Evolutionary conservation across 495 filamentous ascomycete genomes (phyloP).

Genomic region (Podospora didyma): DNA sequence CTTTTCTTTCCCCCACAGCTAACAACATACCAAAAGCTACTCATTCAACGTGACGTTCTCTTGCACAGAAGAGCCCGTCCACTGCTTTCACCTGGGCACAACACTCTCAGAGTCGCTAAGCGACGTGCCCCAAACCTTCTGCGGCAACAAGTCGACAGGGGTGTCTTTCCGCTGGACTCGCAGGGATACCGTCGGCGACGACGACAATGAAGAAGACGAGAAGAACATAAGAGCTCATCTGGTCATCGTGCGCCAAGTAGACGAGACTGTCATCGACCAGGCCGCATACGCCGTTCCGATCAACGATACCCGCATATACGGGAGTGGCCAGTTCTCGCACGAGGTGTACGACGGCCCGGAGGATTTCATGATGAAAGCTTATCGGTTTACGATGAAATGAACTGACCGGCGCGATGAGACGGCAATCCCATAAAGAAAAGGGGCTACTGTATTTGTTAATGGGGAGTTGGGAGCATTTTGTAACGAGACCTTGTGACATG

Average conservation of each 20-base stretch:
- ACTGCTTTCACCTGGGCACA: conserved; percentile 23
- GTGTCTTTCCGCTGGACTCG: conserved; percentile 22
- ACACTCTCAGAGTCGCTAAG: conserved; percentile 10
- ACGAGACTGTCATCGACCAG: conserved; percentile 7
- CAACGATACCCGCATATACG: conserved; percentile 8
- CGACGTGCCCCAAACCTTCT: conserved; percentile 15
- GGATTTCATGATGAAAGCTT: conserved; percentile 24
- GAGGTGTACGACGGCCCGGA: conserved; percentile 30
- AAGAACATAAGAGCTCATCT: background rate
- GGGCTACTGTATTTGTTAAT: background rate
- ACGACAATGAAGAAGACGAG: too few relatives aligned
- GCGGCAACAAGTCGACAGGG: conserved; percentile 9
- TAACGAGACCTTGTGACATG: too few relatives aligned
- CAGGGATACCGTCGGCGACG: background rate
- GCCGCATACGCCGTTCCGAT: conserved; percentile 6
- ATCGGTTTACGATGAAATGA: conserved; percentile 1
- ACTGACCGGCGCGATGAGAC: too few relatives aligned
- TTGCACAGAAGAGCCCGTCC: background rate
- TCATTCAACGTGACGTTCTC: conserved; percentile 19
- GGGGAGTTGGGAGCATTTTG: background rate
- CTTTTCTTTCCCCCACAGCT: background rate
- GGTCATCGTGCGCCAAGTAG: conserved; percentile 11
- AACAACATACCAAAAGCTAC: conserved; percentile 11
- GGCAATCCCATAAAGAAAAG: too few relatives aligned
- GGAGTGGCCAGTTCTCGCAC: conserved; percentile 10